Evolutionary conservation across 2,329 filamentous ascomycete species (phyloP), one percentile per base, ranked within the genome.

Genomic region (Phyllosticta citrichinensis): DNA sequence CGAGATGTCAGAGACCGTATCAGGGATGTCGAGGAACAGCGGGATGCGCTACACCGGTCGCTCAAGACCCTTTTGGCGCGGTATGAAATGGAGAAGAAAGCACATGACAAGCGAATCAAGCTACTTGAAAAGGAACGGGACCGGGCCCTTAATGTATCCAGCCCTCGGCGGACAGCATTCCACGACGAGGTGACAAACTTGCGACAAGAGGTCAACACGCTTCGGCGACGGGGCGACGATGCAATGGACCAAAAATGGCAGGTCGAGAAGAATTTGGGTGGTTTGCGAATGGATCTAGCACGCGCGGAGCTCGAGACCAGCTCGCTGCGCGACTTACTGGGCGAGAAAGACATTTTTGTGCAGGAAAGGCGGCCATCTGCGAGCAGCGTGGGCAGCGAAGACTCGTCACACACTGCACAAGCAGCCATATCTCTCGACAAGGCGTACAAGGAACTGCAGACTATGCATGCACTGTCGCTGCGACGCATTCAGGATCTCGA

Each of bases 191-290:
- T 97, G 6, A 80, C 82, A 1, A 86, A 82, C 64, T 79, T 97
- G 52, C 87, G 91, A 63, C 85, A 87, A 24, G 94, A 99, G 71
- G 88, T 99, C 64, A 89, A 88, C 57, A 83, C 87, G 17, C 81
- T 99, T 61, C 86, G 94, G 52, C 87, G 87, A 64, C 86, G 94
- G 59, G 93, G 93, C 30, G 93, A 99, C 68, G 93, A 97, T 65
- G 93, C 93, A 17, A 82, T 97, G 14, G 91, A 96, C 70, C 89
- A 96, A 69, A 97, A 97, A 75, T 97, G 90, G 87, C 88, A 95
- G 71, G 93, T 92, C 64, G 93, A 97, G 75, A 95, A 95, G 75
- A 91, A 91, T 19, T 79, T 97, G 1, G 83, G 85, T 58, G 91
- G 92, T 60, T 77, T 97, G 61, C 96, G 96, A 77, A 97, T 96